These are phyloP conservation scores for Aspergillus melleus DNA, from an alignment of 2,329 filamentous ascomycete genomes.

Conservation along the genomic window DNA sequence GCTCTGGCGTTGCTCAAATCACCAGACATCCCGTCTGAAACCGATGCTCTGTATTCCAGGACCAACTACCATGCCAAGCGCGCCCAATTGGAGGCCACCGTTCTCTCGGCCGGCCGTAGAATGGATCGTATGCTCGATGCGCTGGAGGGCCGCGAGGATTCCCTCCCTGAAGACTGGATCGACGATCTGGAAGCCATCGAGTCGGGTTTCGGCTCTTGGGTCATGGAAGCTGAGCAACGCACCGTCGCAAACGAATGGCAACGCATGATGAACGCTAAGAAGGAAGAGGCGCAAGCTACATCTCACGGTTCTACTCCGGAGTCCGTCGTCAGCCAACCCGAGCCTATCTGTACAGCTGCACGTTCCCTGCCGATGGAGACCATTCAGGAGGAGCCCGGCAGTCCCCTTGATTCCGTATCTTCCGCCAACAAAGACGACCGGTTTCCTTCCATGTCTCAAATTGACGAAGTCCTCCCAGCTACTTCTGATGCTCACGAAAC, in stretches of 20 bases:
- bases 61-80: conserved; percentile 44
- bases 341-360: conserved; percentile 7
- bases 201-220: conserved; percentile 76
- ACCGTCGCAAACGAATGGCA: conserved; percentile 66
- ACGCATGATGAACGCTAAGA: conserved; percentile 17
- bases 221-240: conserved; percentile 70
- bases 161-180: conserved; percentile 82
- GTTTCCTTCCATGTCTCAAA: neutral
- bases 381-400: conserved; percentile 21
- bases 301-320: neutral
- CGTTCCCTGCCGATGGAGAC: conserved; percentile 22
- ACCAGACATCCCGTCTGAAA: conserved; percentile 25
- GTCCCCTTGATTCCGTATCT: conserved; percentile 1
- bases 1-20: conserved; percentile 33
- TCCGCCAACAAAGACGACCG: neutral
- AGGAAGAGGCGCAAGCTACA: neutral
- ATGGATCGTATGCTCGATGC: conserved; percentile 85
- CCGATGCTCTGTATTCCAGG: conserved; percentile 31
- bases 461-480: neutral
- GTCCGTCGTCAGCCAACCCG: neutral
- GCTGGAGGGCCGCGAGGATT: conserved; percentile 80
- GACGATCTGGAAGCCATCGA: conserved; percentile 82
- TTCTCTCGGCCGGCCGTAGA: conserved; percentile 67
- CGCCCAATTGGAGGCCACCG: conserved; percentile 65
- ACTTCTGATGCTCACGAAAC: neutral